phyloP scores from a whole-genome alignment of 176 grass and related monocot genomes.

The Oryza officinalis region DNA sequence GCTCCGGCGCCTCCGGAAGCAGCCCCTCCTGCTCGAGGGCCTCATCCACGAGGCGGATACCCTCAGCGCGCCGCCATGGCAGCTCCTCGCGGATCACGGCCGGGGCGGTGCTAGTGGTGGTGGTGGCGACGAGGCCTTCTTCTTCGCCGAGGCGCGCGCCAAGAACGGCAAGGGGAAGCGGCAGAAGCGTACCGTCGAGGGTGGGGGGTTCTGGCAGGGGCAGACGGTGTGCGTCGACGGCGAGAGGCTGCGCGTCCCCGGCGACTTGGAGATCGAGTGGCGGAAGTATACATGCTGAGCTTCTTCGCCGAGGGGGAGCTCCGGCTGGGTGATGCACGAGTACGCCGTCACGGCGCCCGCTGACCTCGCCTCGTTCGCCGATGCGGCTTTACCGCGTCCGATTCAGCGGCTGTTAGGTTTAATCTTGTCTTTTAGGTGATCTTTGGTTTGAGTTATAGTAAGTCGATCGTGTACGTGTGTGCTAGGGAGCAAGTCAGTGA shows the following conservation, averaged over 20 bases:
- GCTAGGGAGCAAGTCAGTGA: too few relatives aligned
- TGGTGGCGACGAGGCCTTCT: constrained; percentile 24
- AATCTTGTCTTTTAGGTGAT: too few relatives aligned
- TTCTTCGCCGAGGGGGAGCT: not conserved
- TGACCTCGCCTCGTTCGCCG: not conserved
- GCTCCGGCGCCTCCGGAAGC: not conserved
- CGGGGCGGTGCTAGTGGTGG: too few relatives aligned
- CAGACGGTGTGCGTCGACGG: not conserved
- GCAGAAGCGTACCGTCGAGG: not conserved
- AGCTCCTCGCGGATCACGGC: constrained; percentile 11
- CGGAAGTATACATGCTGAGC: constrained; percentile 2
- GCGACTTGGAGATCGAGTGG: not conserved
- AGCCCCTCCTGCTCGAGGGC: not conserved
- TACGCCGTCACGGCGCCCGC: not conserved
- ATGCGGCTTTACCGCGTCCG: not conserved
- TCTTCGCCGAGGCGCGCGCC: not conserved
- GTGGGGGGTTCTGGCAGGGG: not conserved
- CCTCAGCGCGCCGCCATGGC: constrained; percentile 11
- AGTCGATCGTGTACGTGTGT: too few relatives aligned
- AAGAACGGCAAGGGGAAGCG: not conserved
- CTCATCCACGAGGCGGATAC: constrained; percentile 18
- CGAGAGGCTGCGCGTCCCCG: not conserved
- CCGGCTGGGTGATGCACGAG: constrained; percentile 39
- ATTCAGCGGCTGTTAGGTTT: too few relatives aligned
- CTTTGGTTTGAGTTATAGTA: too few relatives aligned